Evolutionary conservation across 1,284 basidiomycete species (phyloP), one percentile per base, ranked within the genome.

Genomic region (Apiotrichum gamsii): DNA sequence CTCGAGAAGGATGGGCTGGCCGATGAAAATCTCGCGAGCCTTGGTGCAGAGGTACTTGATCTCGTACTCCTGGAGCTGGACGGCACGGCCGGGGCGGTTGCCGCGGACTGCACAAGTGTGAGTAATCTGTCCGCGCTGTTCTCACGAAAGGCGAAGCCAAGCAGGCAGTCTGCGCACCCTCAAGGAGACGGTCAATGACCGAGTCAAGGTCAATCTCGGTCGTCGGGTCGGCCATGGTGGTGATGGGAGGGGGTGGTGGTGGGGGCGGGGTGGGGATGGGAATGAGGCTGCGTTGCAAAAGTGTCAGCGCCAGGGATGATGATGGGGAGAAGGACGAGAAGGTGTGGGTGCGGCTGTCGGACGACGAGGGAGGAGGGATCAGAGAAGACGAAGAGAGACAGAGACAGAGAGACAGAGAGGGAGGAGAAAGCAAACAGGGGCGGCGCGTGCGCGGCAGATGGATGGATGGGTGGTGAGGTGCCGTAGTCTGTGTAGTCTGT

Each of bases 171-270:
- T 9, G 75, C 87, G 77, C 77, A 91, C 91, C 91, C 83, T 95
- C 91, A 59, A 95, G 78, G 59, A 95, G 79, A 56, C 90, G 82
- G 83, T 95, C 91, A 71, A 96, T 95, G 78, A 95, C 89, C 74
- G 90, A 93, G 78, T 96, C 91, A 59, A 96, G 82, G 80, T 95
- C 91, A 75, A 95, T 91, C 73, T 94, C 90, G 30, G 62, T 69
- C 24, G 67, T 60, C 49, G 63, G 61, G 58, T 77, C 76, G 51
- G 75, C 74, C 75, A 77, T 76, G 42, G 25, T 67, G 49, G 24
- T n/a, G n/a, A 18, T 31, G 30, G 23, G 43, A 21, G 13, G n/a
- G 33, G 19, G 39, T 18, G 37, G 39, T 33, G 20, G 39, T 31
- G 40, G 34, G 39, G 16, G 25, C 8, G 25, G 11, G 6, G 25